Base-by-base conservation (phyloP, 1,284 basidiomycete species). In the Naganishia albida region DNA sequence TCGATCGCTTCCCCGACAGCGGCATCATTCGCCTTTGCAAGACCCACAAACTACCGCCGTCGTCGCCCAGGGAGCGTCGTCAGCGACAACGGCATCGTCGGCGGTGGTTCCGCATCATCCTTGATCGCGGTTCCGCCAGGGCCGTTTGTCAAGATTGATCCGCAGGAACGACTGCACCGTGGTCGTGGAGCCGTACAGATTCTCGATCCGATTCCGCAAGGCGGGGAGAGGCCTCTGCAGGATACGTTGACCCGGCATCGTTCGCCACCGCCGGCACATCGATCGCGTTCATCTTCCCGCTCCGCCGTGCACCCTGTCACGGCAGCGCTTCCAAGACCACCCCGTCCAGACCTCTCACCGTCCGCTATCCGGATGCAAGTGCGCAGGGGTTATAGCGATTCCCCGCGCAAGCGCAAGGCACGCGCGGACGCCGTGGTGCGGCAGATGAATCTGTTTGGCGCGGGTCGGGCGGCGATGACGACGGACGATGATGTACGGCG, bases 31-130 rank as follows among this genome's bases (percentile, higher is more conserved):
- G 43, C 65, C 15, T 66, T 66, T 44, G 65, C 65, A 16, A 42
- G 65, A 6, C 65, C 65, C 10, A 66, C 65, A 18, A 66, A 66
- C 39, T 66, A 66, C 38, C 65, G 65, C 13, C 65, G 65, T 49
- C 51, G 65, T 10, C 28, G 65, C 7, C 65, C 65, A 7, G 44
- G 46, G 13, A 62, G 59, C 3, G 43, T 55, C 20, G 51, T 56
- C 23, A 54, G 30, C 34, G 42, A 26, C 8, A 59, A 57, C 44
- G 53, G 60, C 8, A 38, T 44, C 40, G 56, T 52, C 48, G 50
- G 56, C 25, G 63, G 64, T 20, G 64, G 64, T 25, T 60, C 55
- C 7, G 56, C 42, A 23, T 65, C 64, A 30, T 60, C 55, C 3
- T 39, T 65, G 18, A 44, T 52, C 25, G 38, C 43, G 0, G 38